Evolutionary conservation across 2,329 filamentous ascomycete genomes (phyloP), one percentile per base, ranked within the genome.

Genomic region (Claviceps sp.): DNA sequence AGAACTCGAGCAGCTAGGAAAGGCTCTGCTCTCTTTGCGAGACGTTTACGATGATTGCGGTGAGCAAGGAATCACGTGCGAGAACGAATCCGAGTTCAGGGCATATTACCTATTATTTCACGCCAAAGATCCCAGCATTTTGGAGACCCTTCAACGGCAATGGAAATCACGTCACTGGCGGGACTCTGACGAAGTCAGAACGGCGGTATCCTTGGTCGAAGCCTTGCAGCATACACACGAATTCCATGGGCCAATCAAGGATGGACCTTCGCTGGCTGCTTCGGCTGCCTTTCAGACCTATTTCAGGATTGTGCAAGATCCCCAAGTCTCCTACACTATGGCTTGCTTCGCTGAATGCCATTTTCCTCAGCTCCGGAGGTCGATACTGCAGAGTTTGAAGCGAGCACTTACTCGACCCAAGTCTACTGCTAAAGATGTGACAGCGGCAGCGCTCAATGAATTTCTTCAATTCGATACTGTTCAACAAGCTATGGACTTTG

Each of bases 321-420:
- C 70, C 0, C 66, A 70, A 16, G 75, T 83, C 2, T 84, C 82
- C 0, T 85, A 85, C 60, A 83, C 79, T 1, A 83, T 85, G 79
- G 82, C 81, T 14, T 85, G 82, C 58, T 77, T 85, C 54, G 81
- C 81, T 6, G 81, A 85, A 59, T 77, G 81, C n/a, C 79, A 83
- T 59, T 84, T 85, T 53, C 76, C 78, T 42, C 70, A 73, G 38
- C 68, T 84, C 36, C 78, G 82, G 42, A 77, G 78, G 51, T 72
- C 74, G 13, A 76, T 82, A 16, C 62, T 85, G 18, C 72, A 73
- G 51, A 74, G 75, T 16, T 66, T 84, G 22, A 73, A 76, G 49
- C 72, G 68, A 51, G 72, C 76, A 1, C 78, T 82, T 55, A 71
- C 76, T 1, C 73, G 79, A 52, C 76, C 77, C 24, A 72, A 77